Evolutionary conservation across 805 yeast species (phyloP), one percentile per base, ranked within the genome.

Genomic region (Schwanniomyces polymorphus): DNA sequence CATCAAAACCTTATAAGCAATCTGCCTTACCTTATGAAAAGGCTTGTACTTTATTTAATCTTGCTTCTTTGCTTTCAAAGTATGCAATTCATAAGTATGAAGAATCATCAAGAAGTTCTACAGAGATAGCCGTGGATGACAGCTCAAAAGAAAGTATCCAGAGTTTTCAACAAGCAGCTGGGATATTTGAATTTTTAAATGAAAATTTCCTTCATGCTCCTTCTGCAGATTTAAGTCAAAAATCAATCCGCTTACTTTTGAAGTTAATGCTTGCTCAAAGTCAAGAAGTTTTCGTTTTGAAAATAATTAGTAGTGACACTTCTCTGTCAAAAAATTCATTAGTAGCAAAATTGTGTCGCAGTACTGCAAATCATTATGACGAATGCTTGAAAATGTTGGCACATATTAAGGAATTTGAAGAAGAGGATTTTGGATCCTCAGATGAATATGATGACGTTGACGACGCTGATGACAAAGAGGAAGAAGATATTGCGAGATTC

Each of bases 191-290:
- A 49, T 88, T 80, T 54, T 72, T 91, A 23, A 76, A 85, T 38
- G 92, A 87, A 54, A 88, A 86, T 64, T 92, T 92, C 65, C 68
- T 91, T 41, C 94, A 91, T 65, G 92, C 97, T 0, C 97, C 98
- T 0, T 81, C 91, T 4, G 71, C 76, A 5, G 99, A 92, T 64
- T 69, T 91, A 42, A 74, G 78, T 49, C 86, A 86, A 28, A 81
- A 85, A 18, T 82, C 89, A 0, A 80, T 88, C 8, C 75, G 76
- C 37, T 84, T 88, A 29, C 74, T 92, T 43, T 63, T 76, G 12
- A 78, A 77, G 52, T 63, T 91, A 45, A 82, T 86, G 81, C 70
- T 90, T 46, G 94, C 95, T 0, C 97, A 92, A 63, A 89, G 94
- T 2, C 97, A 91, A 61, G 97, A 94, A 54, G 78, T 86, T 6